Evolutionary conservation across 2,329 filamentous ascomycete genomes (phyloP).

Genomic region (Calonectria pteridis): DNA sequence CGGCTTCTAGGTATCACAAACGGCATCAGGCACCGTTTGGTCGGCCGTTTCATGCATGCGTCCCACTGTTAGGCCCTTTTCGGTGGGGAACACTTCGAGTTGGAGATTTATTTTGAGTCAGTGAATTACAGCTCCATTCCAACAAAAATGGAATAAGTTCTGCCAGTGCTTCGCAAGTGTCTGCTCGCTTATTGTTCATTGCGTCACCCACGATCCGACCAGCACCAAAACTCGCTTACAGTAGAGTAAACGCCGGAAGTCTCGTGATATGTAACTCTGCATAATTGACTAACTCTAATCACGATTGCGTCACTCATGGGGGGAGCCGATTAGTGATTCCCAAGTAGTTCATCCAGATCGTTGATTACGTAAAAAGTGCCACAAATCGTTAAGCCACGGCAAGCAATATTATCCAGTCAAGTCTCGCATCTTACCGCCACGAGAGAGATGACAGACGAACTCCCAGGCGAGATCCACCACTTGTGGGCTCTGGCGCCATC

Average conservation of each 20-base stretch:
- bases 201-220: background rate
- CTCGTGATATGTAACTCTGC: background rate
- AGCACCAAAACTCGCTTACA: background rate
- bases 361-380: background rate
- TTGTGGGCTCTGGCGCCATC: slow-evolving; percentile 6
- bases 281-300: background rate
- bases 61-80: background rate
- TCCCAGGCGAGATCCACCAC: background rate
- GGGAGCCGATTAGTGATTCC: background rate
- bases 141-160: no score
- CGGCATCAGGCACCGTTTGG: no score
- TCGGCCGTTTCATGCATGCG: no score
- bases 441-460: background rate
- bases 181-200: background rate
- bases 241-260: background rate
- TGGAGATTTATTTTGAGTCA: no score
- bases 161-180: no score
- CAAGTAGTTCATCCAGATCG: background rate
- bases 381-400: background rate
- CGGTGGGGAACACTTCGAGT: no score
- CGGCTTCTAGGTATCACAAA: no score
- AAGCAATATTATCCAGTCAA: background rate
- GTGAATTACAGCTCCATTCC: no score
- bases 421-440: background rate
- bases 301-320: background rate